Evolutionary conservation across 2,329 filamentous ascomycete species (phyloP), one percentile per base, ranked within the genome.

Genomic region (Neonectria magnoliae): DNA sequence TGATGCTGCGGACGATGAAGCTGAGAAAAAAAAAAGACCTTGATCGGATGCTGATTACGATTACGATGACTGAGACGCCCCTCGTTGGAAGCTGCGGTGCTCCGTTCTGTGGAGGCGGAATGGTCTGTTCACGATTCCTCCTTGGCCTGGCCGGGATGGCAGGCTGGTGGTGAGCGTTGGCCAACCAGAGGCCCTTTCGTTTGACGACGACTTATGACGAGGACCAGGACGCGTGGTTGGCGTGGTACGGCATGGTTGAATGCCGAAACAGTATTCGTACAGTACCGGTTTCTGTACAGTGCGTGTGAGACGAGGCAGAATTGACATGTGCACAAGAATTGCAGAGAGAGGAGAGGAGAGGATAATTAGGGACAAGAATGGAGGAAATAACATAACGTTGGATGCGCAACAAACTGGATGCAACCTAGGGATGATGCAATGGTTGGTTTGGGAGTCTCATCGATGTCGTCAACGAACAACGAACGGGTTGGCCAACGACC

Each of bases 101-200:
- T 29, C 42, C 25, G 45, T 50, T 29, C 41, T 22, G 54, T 51
- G 50, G 55, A 33, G n/a, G 29, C 18, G 31, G 18, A 33, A 31
- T 59, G 42, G 33, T 38, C 51, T 20, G 38, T 29, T 22, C 51
- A 59, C 20, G 52, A 56, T 54, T 45, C 29, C 33, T 38, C 27
- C 44, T 29, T 31, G 33, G 14, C 33, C 42, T 60, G 16, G 44
- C 61, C 27, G 18, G 44, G 25, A 42, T 44, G 57, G 45, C 41
- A 50, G 50, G 41, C 31, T 59, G 48, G 25, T 42, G 42, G n/a
- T n/a, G 50, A 63, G 56, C 56, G 61, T 48, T 58, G 61, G 18
- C 55, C 56, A 63, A 44, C 55, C n/a, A 33, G 56, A 63, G 61
- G 50, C 36, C 61, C 56, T 31, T 63, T 8, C 33, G 14, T 20